Percentiles rank a stretch among this genome's conserved stretches.
phyloP scores from a whole-genome alignment of 2,329 filamentous ascomycete genomes.

The Stromatinia cepivora region DNA sequence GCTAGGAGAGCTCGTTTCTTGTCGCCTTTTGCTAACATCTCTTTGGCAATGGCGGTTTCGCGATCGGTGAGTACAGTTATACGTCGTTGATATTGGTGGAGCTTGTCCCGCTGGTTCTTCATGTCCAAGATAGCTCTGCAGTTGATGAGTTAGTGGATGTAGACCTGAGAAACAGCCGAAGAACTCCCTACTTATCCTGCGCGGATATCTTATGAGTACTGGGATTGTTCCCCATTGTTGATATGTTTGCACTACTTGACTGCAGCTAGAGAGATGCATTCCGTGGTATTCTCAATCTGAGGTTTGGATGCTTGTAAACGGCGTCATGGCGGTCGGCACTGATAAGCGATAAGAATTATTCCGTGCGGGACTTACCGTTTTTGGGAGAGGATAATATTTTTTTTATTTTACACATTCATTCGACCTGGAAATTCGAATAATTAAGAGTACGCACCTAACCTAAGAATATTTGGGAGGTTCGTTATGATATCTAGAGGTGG shows the following conservation, averaged over 20 bases:
- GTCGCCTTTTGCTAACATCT: conserved; percentile 79
- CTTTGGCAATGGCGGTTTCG: conserved; percentile 81
- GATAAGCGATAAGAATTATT: conserved; percentile 23
- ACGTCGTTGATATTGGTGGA: conserved; percentile 92
- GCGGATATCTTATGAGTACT: conserved; percentile 67
- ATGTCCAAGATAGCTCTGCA: conserved; percentile 91
- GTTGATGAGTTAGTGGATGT: conserved; percentile 16
- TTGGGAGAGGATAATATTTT: not conserved
- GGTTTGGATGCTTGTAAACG: not conserved
- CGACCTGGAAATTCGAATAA: not conserved
- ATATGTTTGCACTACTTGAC: conserved; percentile 25
- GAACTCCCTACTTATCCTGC: conserved; percentile 77
- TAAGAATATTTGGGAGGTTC: not conserved
- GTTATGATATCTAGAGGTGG: conserved; percentile 43
- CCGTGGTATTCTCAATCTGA: not conserved
- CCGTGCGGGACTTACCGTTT: conserved; percentile 16
- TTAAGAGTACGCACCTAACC: too few species aligned
- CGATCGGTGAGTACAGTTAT: conserved; percentile 82
- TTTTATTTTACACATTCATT: not conserved
- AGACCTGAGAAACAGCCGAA: not conserved
- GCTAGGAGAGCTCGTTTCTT: conserved; percentile 82
- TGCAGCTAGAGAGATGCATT: conserved; percentile 1
- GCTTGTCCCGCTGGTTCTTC: conserved; percentile 95
- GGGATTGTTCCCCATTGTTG: conserved; percentile 61
- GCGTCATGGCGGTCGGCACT: conserved; percentile 24